Conservation (phyloP, 2,329 filamentous ascomycete species). For the Clonostachys rosea region DNA sequence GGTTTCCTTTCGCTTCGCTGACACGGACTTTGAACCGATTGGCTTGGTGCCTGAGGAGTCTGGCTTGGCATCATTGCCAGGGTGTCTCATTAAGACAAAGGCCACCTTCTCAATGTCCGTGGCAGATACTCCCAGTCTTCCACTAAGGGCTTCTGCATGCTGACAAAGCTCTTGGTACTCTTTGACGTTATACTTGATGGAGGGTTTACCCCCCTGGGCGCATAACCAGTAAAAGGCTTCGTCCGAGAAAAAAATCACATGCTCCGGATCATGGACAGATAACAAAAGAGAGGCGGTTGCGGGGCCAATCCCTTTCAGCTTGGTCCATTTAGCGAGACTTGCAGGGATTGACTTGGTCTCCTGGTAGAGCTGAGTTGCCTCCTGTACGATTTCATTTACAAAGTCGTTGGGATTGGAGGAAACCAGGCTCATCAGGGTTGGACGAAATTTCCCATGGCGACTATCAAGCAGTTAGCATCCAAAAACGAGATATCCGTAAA, state of each 20-base stretch:
- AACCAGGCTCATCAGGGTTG: conserved; percentile 55
- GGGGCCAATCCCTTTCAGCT: conserved; percentile 71
- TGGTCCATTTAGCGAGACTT: conserved; percentile 49
- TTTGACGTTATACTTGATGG: conserved; percentile 65
- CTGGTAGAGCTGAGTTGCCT: conserved; percentile 44
- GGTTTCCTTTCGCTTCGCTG: conserved; percentile 4
- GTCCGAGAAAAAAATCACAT: conserved; percentile 73
- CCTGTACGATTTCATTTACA: conserved; percentile 41
- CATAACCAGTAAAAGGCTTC: conserved; percentile 72
- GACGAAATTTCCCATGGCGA: conserved; percentile 59
- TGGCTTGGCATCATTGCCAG: conserved; percentile 1
- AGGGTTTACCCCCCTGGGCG: conserved; percentile 39
- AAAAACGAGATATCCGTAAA: background rate
- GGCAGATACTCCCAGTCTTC: conserved; percentile 48
- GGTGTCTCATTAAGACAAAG: conserved; percentile 57
- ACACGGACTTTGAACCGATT: background rate
- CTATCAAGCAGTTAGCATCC: conserved; percentile 17
- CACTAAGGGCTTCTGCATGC: conserved; percentile 32
- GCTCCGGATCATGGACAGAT: conserved; percentile 53
- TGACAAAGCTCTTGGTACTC: conserved; percentile 60
- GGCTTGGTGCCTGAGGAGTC: background rate
- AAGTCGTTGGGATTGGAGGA: conserved; percentile 51
- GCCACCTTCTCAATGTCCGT: conserved; percentile 67
- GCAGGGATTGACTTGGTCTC: conserved; percentile 29
- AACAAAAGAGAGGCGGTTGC: conserved; percentile 75